phyloP scores from a whole-genome alignment of 345 rosid genomes.

The Xanthoceras sorbifolium region DNA sequence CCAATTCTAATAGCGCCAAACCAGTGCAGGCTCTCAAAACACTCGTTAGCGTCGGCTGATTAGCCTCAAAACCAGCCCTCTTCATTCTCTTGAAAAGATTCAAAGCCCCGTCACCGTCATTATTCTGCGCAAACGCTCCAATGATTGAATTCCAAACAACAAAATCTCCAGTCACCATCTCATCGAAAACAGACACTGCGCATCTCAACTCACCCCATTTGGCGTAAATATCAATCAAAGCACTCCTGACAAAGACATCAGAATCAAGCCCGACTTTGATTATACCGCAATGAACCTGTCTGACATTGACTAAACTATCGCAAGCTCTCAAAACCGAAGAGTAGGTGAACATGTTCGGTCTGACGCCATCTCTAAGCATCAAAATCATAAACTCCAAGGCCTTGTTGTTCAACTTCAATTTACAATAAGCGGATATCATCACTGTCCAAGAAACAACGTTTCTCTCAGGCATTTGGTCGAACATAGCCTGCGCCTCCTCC shows the following conservation, averaged over 20 bases:
- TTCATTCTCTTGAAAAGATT: slow-evolving; percentile 65
- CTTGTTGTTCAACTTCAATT: slow-evolving; percentile 26
- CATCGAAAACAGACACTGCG: slow-evolving; percentile 52
- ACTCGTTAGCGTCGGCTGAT: slow-evolving; percentile 63
- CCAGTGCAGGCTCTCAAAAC: slow-evolving; percentile 70
- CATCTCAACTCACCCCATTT: slow-evolving; percentile 49
- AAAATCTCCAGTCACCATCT: slow-evolving; percentile 58
- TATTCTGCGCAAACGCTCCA: slow-evolving; percentile 73
- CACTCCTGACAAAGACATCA: slow-evolving; percentile 69
- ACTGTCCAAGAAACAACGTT: slow-evolving; percentile 74
- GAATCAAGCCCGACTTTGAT: slow-evolving; percentile 61
- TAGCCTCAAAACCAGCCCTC: slow-evolving; percentile 51
- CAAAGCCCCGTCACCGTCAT: slow-evolving; percentile 52
- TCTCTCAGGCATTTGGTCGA: slow-evolving; percentile 39
- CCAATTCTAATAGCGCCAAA: slow-evolving; percentile 57
- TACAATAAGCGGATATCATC: slow-evolving; percentile 60
- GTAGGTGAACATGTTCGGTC: slow-evolving; percentile 64
- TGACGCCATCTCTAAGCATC: slow-evolving; percentile 60
- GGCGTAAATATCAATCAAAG: slow-evolving; percentile 65
- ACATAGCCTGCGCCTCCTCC: slow-evolving; percentile 38
- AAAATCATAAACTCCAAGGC: slow-evolving; percentile 40
- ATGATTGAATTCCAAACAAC: slow-evolving; percentile 80
- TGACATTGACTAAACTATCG: slow-evolving; percentile 35
- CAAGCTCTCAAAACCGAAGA: slow-evolving; percentile 68
- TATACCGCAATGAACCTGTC: slow-evolving; percentile 58